Conservation (phyloP, 75 land plant species). For the Isoetes taiwanensis region DNA sequence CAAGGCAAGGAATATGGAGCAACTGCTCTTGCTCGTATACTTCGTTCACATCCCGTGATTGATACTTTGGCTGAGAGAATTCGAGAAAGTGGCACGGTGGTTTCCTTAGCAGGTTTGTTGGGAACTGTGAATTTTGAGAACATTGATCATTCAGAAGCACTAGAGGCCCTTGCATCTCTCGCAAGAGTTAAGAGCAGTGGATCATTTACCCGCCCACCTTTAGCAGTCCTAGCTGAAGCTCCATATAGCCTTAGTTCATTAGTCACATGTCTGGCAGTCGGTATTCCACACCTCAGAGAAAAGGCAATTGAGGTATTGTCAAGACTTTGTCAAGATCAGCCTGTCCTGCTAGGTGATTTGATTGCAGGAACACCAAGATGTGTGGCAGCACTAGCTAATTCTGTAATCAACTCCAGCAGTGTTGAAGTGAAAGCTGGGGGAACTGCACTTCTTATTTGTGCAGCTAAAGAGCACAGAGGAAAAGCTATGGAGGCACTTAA, state of each 20-base stretch:
- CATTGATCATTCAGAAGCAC: not conserved
- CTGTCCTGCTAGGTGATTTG: not conserved
- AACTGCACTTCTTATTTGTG: not conserved
- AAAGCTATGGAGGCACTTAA: not conserved
- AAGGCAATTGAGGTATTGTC: not conserved
- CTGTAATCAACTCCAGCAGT: not conserved
- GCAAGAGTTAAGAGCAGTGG: not conserved
- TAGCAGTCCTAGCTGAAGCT: not conserved
- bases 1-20: not conserved
- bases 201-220: not conserved
- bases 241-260: not conserved
- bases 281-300: not conserved
- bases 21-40: not conserved
- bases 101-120: not conserved
- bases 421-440: not conserved
- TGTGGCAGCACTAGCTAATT: not conserved
- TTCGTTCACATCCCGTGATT: not conserved
- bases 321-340: not conserved
- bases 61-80: not conserved
- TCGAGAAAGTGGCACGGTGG: not conserved
- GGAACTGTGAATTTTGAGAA: not conserved
- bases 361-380: not conserved
- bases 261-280: not conserved
- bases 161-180: not conserved
- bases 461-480: not conserved